These are phyloP conservation scores for Apiospora aurea DNA, from an alignment of 2,329 filamentous ascomycete species.

Conservation along the genomic window DNA sequence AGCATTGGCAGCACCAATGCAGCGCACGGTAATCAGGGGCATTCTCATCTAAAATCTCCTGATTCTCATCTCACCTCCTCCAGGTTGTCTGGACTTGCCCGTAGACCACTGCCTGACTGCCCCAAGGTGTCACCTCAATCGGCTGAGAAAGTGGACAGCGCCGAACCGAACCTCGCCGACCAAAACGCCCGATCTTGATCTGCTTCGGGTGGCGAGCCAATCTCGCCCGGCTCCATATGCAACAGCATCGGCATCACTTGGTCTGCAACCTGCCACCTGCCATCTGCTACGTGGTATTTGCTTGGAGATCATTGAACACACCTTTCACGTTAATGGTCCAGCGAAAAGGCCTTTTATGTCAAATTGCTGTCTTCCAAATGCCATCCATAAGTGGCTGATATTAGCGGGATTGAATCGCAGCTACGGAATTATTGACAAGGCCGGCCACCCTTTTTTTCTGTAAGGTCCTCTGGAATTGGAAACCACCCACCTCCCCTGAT, in stretches of 20 bases:
- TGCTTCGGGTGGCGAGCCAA: not conserved
- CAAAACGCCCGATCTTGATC: not conserved
- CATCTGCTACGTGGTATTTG: not conserved
- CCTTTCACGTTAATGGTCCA: not conserved
- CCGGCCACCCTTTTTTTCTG: too few relatives aligned
- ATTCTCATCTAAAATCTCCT: not conserved
- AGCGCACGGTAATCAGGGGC: not conserved
- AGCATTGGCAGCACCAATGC: constrained; percentile 3
- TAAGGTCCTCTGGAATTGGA: too few relatives aligned
- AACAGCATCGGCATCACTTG: not conserved
- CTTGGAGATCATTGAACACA: not conserved
- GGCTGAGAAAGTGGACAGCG: not conserved
- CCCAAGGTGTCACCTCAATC: not conserved
- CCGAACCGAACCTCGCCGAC: not conserved
- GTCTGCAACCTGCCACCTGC: not conserved
- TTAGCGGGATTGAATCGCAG: not conserved
- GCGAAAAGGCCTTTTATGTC: not conserved
- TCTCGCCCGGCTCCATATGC: not conserved
- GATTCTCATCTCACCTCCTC: not conserved
- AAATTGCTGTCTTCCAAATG: not conserved
- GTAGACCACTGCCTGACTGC: not conserved
- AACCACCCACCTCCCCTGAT: too few relatives aligned
- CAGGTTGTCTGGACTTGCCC: not conserved
- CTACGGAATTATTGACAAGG: not conserved
- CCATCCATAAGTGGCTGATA: not conserved